Percentiles rank a stretch among this genome's conserved stretches.
phyloP scores from a whole-genome alignment of 1,139 yeast genomes.

The Taphrina communis region DNA sequence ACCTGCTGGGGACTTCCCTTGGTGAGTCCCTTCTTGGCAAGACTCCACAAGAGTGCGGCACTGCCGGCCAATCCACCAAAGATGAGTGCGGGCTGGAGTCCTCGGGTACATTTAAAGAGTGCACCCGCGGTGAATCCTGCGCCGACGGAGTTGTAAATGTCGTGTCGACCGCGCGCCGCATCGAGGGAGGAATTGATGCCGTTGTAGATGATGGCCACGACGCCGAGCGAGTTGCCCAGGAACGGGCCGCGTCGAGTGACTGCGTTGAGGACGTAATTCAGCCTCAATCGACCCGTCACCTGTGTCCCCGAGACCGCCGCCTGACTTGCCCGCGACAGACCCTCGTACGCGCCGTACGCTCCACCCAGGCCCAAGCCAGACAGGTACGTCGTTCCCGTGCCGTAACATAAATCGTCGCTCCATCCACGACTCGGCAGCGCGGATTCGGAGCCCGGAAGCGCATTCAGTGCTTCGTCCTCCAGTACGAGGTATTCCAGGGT shows the following conservation, averaged over 20 bases:
- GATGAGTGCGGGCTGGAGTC: constrained; percentile 84
- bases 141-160: constrained; percentile 76
- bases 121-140: constrained; percentile 97
- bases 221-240: constrained; percentile 94
- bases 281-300: constrained; percentile 61
- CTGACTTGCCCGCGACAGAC: constrained; percentile 69
- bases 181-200: constrained; percentile 80
- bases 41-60: constrained; percentile 94
- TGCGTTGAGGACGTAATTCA: constrained; percentile 88
- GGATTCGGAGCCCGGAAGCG: constrained; percentile 86
- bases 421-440: constrained; percentile 93
- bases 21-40: constrained; percentile 61
- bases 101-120: constrained; percentile 81
- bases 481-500: constrained; percentile 89
- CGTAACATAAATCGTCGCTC: constrained; percentile 96
- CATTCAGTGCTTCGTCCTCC: constrained; percentile 78
- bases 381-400: constrained; percentile 92
- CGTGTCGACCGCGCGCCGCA: constrained; percentile 83
- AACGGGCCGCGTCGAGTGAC: constrained; percentile 95
- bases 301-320: constrained; percentile 61
- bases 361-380: constrained; percentile 78
- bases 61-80: constrained; percentile 84
- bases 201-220: constrained; percentile 86
- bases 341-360: constrained; percentile 83
- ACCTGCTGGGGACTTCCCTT: constrained; percentile 18